Conservation (phyloP, 495 filamentous ascomycete genomes). For the Usnea hakonensis region DNA sequence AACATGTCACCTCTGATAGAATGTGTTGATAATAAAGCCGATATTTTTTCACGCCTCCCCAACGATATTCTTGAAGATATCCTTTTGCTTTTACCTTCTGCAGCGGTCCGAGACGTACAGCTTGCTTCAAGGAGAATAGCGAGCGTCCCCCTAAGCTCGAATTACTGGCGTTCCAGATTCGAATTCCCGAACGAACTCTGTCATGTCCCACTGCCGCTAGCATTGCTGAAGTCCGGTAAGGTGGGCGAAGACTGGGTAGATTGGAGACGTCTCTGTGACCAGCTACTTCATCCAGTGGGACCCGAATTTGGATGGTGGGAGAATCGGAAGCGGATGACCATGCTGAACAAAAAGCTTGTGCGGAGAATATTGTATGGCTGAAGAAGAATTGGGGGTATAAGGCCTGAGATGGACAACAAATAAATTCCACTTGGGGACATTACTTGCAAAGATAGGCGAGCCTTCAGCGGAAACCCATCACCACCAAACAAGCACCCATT, state of each 20-base stretch:
- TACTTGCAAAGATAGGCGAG: too few species aligned
- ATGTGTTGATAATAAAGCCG: neutral
- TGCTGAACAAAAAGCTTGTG: too few species aligned
- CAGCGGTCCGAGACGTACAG: neutral
- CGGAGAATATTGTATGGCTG: too few species aligned
- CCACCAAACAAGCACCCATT: too few species aligned
- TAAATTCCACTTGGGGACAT: too few species aligned
- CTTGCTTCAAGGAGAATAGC: neutral
- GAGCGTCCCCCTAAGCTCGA: neutral
- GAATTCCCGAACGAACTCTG: neutral
- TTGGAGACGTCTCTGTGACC: neutral
- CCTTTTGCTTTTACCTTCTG: neutral
- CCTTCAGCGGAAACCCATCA: too few species aligned
- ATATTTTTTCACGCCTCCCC: neutral
- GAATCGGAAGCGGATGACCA: too few species aligned
- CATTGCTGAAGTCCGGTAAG: neutral
- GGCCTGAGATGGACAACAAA: too few species aligned
- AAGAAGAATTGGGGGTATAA: too few species aligned
- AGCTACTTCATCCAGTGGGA: constrained; percentile 2
- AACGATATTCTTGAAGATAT: neutral
- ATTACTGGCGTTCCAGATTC: neutral
- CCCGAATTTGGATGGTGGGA: neutral
- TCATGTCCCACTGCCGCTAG: neutral
- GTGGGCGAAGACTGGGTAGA: neutral
- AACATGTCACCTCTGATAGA: neutral